Base-by-base conservation (phyloP, 2,329 filamentous ascomycete genomes). In the Curvularia verruculosa region DNA sequence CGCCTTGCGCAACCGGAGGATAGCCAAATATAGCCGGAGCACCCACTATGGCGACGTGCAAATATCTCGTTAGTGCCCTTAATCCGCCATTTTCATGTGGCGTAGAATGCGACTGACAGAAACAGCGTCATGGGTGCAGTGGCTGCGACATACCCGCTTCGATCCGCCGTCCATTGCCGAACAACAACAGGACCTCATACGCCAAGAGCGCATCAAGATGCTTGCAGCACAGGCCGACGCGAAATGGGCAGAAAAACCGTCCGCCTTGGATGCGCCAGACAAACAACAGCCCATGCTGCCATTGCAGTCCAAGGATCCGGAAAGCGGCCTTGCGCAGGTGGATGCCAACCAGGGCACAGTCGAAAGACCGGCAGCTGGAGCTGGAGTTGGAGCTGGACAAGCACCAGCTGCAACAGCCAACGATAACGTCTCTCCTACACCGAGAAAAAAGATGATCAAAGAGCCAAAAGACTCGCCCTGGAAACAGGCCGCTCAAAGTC, bases 121-220 rank as follows among this genome's bases (percentile, higher is more conserved):
- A 19, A 21, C 70, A 86, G 83, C 86, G 50, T 84, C 86, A 81
- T 89, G 86, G 86, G 84, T 87, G 68, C 86, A 88, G 77, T 89
- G 86, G 86, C 83, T 89, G 24, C 84, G 86, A 66, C 81, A 87
- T 64, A 85, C 85, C 9, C 84, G 86, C 43, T 66, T 76, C 49
- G 77, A 83, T 15, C 77, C 86, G 2, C 86, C 86, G 0, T 80
- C 81, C 1, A 70, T 88, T 48, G 69, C 81, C 63, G 86, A 89
- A 73, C 86, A 88, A 66, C 80, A 81, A 59, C 76, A 80, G 45
- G 86, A 89, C 56, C 61, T 87, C 44, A 64, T 80, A 31, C 80
- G 86, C 26, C 85, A 85, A 69, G 75, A 77, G n/a, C 80, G 80
- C 56, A 82, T 88, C 66, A 87, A 86, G 69, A 68, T 83, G 49